Base-by-base conservation (phyloP, 345 rosid species). In the Microcos paniculata region DNA sequence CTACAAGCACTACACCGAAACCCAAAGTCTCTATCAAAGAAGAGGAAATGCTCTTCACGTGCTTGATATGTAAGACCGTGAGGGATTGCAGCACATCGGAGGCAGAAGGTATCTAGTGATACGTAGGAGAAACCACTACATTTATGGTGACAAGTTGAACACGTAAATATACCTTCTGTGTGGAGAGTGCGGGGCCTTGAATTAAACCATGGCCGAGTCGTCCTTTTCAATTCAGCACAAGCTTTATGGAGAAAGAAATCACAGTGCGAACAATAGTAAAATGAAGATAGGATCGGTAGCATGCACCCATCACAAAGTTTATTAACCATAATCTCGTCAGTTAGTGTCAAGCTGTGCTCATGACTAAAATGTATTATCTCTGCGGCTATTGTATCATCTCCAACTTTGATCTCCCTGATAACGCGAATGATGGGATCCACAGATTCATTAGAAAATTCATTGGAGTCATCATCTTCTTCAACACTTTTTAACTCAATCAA, bases 231-330 rank as follows among this genome's bases (percentile, higher is more conserved):
- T 15, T 76, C 33, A 35, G 71, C 79, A 49, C 84, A 78, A 65
- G 16, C 19, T 63, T 78, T 10, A 42, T 82, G 84, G 35, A 82
- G 81, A 19, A 49, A 42, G 8, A 75, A 82, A 59, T 53, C 71
- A 53, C 82, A 78, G 8, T 65, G 30, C 38, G 74, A 52, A 61
- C 84, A 78, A 45, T 0, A 38, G 67, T 82, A 81, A 57, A 62
- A 71, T 18, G 70, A 21, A 43, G 51, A 63, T 16, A 43, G 62
- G n/a, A 79, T 56, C 14, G 74, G 63, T 26, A 72, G 61, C 33
- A 71, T 13, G n/a, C 82, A 82, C n/a, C 76, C 80, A 38, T 74
- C 56, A 51, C 80, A 82, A 15, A 1, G 19, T 62, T 63, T 57
- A 0, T 57, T 43, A 24, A 15, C 64, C 55, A 38, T 10, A 7